Evolutionary conservation across 345 rosid species (phyloP).

Genomic region (Gossypium ekmanianum): DNA sequence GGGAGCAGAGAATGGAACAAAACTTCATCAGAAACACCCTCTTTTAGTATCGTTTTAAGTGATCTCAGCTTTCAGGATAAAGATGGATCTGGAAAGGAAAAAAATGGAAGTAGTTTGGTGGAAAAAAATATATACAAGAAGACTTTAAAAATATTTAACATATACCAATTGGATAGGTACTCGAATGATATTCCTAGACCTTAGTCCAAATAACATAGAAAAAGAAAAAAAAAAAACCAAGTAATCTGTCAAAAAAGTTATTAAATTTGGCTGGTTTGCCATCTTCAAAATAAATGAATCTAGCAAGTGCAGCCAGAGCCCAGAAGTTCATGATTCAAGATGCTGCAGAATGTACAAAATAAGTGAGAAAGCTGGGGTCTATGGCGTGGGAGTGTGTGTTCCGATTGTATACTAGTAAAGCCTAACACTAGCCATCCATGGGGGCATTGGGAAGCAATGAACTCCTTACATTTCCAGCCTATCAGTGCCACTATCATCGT

Average conservation of each 20-base stretch:
- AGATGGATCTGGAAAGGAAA: background rate
- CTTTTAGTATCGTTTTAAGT: background rate
- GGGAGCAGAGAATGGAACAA: background rate
- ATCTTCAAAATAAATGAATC: background rate
- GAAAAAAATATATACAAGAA: too few species aligned
- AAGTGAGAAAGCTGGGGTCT: background rate
- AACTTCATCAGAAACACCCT: background rate
- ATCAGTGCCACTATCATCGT: constrained; percentile 31
- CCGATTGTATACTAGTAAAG: background rate
- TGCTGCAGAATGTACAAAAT: background rate
- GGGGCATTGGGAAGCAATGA: background rate
- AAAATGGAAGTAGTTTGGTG: background rate
- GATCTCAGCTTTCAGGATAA: background rate
- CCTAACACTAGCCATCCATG: constrained; percentile 3
- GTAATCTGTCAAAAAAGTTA: background rate
- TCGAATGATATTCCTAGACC: background rate
- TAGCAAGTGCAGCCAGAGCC: background rate
- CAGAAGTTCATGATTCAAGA: background rate
- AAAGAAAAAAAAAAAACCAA: too few species aligned
- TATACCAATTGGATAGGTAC: too few species aligned
- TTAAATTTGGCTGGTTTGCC: background rate
- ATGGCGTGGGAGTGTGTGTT: background rate
- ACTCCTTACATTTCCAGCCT: constrained; percentile 34
- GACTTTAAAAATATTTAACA: too few species aligned
- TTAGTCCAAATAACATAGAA: background rate